Evolutionary conservation across 441 rosid species (phyloP).

Genomic region (Erodium trifolium): DNA sequence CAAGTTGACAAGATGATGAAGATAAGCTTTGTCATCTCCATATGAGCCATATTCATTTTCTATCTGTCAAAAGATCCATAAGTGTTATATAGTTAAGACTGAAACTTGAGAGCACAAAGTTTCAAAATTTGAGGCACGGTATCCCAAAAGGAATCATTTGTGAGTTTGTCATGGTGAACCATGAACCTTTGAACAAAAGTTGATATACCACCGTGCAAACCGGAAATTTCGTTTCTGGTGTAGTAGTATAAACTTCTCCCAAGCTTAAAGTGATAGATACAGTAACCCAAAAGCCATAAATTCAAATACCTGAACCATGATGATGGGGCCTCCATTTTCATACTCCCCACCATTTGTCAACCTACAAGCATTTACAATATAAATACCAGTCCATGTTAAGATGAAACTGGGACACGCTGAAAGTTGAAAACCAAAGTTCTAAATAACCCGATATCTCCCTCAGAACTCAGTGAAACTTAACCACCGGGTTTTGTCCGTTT

Average conservation of each 20-base stretch:
- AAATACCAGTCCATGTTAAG: slow-evolving; percentile 16
- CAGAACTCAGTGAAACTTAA: too few relatives aligned
- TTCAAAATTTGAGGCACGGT: slow-evolving; percentile 17
- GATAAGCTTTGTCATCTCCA: slow-evolving; percentile 84
- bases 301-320: slow-evolving; percentile 78
- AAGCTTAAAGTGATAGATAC: too few relatives aligned
- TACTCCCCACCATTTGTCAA: slow-evolving; percentile 80
- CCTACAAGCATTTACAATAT: slow-evolving; percentile 37
- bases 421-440: too few relatives aligned
- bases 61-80: slow-evolving; percentile 41
- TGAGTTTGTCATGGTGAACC: too few relatives aligned
- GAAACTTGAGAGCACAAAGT: slow-evolving; percentile 11
- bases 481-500: too few relatives aligned
- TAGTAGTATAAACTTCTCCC: too few relatives aligned
- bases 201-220: too few relatives aligned
- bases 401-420: not conserved
- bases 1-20: slow-evolving; percentile 49
- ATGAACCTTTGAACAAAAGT: too few relatives aligned
- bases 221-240: too few relatives aligned
- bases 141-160: not conserved
- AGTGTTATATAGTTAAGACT: slow-evolving; percentile 9
- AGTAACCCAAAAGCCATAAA: too few relatives aligned
- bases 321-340: slow-evolving; percentile 75
- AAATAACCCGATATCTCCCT: too few relatives aligned
- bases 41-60: slow-evolving; percentile 97